These are phyloP conservation scores for Tylopilus rubrobrunneus DNA, from an alignment of 768 basidiomycete genomes.

Conservation along the genomic window DNA sequence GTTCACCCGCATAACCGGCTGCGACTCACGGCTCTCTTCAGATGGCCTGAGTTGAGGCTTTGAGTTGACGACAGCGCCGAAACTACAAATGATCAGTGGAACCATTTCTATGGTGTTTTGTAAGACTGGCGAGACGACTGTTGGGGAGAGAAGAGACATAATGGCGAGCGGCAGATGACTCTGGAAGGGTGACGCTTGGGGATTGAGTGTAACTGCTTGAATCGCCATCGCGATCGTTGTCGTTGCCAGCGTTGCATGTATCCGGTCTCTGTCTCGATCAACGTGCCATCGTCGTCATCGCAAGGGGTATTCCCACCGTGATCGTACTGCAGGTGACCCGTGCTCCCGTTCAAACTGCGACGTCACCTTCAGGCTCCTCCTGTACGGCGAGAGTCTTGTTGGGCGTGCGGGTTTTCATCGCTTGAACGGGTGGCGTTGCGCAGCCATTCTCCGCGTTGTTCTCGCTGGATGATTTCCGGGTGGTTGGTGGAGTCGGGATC, in stretches of 20 bases:
- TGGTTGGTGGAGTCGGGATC: constrained; percentile 26
- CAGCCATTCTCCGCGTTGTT: constrained; percentile 20
- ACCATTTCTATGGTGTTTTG: constrained; percentile 53
- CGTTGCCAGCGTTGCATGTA: constrained; percentile 30
- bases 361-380: constrained; percentile 71
- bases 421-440: constrained; percentile 48
- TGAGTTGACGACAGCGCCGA: constrained; percentile 57
- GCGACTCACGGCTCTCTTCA: constrained; percentile 30
- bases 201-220: constrained; percentile 63
- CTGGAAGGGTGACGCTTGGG: constrained; percentile 57
- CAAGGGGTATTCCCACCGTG: constrained; percentile 34
- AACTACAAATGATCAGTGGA: constrained; percentile 57
- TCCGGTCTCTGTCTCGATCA: constrained; percentile 39
- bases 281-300: constrained; percentile 45
- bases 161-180: constrained; percentile 32
- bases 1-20: constrained; percentile 1
- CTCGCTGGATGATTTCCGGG: constrained; percentile 23
- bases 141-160: constrained; percentile 30
- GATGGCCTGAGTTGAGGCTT: constrained; percentile 29
- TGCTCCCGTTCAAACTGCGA: constrained; percentile 35
- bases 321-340: constrained; percentile 37
- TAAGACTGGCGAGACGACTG: constrained; percentile 33
- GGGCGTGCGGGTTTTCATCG: constrained; percentile 52
- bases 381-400: constrained; percentile 75
- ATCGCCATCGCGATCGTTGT: constrained; percentile 35